Conservation (phyloP, 2,329 filamentous ascomycete species). For the Amesomyces nigricolor region DNA sequence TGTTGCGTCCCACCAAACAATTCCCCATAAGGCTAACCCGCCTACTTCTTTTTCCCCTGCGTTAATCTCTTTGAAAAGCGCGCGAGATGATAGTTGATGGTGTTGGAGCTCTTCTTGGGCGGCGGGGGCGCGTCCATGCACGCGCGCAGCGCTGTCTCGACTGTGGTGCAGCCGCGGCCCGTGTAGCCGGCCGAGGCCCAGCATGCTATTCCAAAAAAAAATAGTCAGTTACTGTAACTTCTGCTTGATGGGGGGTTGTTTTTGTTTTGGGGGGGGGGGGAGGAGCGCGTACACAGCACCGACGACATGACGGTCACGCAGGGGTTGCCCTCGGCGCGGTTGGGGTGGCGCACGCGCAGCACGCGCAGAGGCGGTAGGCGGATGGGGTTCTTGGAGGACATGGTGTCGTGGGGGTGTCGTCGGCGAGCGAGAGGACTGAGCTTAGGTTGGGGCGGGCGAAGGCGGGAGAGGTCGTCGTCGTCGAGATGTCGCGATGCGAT, state of each 20-base stretch:
- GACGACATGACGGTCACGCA: slow-evolving; percentile 53
- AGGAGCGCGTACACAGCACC: slow-evolving; percentile 45
- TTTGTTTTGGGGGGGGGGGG: background rate
- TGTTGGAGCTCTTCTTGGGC: slow-evolving; percentile 52
- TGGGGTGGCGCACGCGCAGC: slow-evolving; percentile 51
- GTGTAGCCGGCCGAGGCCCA: slow-evolving; percentile 76
- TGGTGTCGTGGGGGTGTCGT: background rate
- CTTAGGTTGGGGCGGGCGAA: background rate
- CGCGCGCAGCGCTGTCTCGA: slow-evolving; percentile 55
- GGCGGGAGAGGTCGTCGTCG: background rate
- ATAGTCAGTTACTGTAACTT: too few relatives aligned
- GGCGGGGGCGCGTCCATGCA: slow-evolving; percentile 76
- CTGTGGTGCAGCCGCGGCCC: slow-evolving; percentile 50
- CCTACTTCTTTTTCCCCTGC: slow-evolving; percentile 34
- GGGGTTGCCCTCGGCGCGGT: slow-evolving; percentile 44
- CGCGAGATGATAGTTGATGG: slow-evolving; percentile 87
- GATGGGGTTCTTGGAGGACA: slow-evolving; percentile 44
- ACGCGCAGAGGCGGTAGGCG: slow-evolving; percentile 52
- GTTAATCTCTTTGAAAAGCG: slow-evolving; percentile 69
- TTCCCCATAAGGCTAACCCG: too few relatives aligned
- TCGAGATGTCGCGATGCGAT: background rate
- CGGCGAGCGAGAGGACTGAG: too few relatives aligned
- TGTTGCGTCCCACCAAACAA: background rate
- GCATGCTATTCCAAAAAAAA: slow-evolving; percentile 51
- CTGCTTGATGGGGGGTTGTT: too few relatives aligned